Base-by-base conservation (phyloP, 140 eudicot species). In the Stevia rebaudiana region DNA sequence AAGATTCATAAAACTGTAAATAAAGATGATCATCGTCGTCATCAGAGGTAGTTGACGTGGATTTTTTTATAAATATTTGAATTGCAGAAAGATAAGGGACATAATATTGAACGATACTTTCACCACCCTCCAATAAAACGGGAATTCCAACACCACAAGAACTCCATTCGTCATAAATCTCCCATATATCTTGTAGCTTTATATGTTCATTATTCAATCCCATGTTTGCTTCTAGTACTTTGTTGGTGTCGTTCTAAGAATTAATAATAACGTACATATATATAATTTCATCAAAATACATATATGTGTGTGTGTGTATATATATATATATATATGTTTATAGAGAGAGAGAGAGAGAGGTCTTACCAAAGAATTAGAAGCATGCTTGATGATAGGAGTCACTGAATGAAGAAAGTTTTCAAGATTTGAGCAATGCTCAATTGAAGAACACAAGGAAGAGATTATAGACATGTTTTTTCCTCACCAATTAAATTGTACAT, bases 111-210 rank as follows among this genome's bases (percentile, higher is more conserved):
- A 36, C 37, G 33, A 63, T 37, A 1, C 6, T 30, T 54, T 68
- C 47, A 2, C 69, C 64, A 21, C 17, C 40, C 33, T 55, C 63
- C 1, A 68, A 48, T n/a, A 37, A n/a, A 11, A 78, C 48, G 0
- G 68, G 71, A 1, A 68, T 58, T 16, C 65, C 79, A 25, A 44
- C 59, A 19, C 83, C 83, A 56, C 66, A 78, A 18, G 47, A 36
- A 55, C 83, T 78, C 73, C 76, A 73, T 74, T 68, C 71, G 8
- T 78, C 79, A 2, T 28, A 78, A 21, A 54, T 46, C 5, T 63
- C 37, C 83, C 83, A 78, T 48, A 78, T 77, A 55, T 78, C 83
- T 6, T 50, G 69, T 23, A 78, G 72, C 13, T 16, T 61, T 44
- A 40, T 12, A 53, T 63, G 51, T 22, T n/a, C 58, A 10, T 24